Conservation (phyloP, 2,329 filamentous ascomycete species). For the Fusarium nodosum region DNA sequence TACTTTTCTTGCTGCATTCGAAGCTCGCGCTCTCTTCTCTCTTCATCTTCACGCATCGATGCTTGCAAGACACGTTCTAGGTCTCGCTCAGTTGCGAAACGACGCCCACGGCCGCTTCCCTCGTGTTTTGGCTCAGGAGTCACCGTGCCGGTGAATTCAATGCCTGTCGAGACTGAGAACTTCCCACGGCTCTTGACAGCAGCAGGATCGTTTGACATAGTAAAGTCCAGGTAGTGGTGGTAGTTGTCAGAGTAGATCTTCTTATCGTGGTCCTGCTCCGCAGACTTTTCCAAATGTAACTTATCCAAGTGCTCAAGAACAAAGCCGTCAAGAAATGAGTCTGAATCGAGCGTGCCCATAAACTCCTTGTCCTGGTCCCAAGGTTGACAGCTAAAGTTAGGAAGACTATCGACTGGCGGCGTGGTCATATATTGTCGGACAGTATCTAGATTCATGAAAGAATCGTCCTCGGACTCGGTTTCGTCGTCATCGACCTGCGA, state of each 20-base stretch:
- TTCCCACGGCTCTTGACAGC: slow-evolving; percentile 69
- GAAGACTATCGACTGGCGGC: slow-evolving; percentile 68
- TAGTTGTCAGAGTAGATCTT: slow-evolving; percentile 64
- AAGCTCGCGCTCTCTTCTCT: slow-evolving; percentile 75
- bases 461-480: slow-evolving; percentile 68
- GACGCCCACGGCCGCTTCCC: slow-evolving; percentile 65
- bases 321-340: slow-evolving; percentile 60
- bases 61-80: slow-evolving; percentile 79
- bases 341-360: slow-evolving; percentile 58
- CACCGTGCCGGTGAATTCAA: slow-evolving; percentile 54
- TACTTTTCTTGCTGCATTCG: slow-evolving; percentile 76
- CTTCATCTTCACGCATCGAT: slow-evolving; percentile 78
- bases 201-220: slow-evolving; percentile 66
- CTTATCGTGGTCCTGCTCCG: slow-evolving; percentile 58
- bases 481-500: slow-evolving; percentile 66
- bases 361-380: slow-evolving; percentile 65
- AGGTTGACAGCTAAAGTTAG: slow-evolving; percentile 60
- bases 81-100: slow-evolving; percentile 79
- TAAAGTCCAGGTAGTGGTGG: slow-evolving; percentile 67
- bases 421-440: slow-evolving; percentile 67
- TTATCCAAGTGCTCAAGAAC: slow-evolving; percentile 62
- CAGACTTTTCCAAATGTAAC: slow-evolving; percentile 55
- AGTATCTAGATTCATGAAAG: slow-evolving; percentile 63
- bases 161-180: slow-evolving; percentile 59
- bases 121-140: slow-evolving; percentile 70